A percentile compares a stretch with the other conserved stretches of the same genome.
Evolutionary conservation across 768 basidiomycete species (phyloP).

Genomic region (Clavulina sp.): DNA sequence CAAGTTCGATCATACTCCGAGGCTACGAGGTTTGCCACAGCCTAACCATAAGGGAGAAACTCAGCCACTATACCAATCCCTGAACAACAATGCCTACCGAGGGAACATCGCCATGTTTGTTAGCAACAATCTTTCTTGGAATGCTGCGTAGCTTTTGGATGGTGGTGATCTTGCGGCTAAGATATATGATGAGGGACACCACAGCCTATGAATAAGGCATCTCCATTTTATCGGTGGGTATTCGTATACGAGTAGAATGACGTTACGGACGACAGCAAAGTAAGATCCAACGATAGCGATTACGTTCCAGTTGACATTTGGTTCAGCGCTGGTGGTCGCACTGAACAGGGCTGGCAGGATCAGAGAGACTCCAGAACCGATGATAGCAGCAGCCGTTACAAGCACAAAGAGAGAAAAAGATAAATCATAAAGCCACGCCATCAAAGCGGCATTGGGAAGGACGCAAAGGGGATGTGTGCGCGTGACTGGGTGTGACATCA

Average conservation of each 20-base stretch:
- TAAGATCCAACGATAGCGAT: slow-evolving; percentile 10
- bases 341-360: slow-evolving; percentile 7
- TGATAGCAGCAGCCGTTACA: background rate
- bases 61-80: too few species aligned
- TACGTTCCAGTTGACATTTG: slow-evolving; percentile 11
- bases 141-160: slow-evolving; percentile 3
- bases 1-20: slow-evolving; percentile 10
- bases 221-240: background rate
- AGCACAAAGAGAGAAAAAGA: slow-evolving; percentile 3
- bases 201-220: slow-evolving; percentile 6
- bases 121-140: slow-evolving; percentile 8
- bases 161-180: slow-evolving; percentile 7
- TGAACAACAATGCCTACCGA: too few species aligned
- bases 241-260: background rate
- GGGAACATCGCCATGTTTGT: slow-evolving; percentile 10
- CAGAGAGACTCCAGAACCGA: slow-evolving; percentile 7
- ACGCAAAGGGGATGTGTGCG: too few species aligned
- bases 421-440: background rate
- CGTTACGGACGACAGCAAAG: slow-evolving; percentile 8
- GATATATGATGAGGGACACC: slow-evolving; percentile 3
- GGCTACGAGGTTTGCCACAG: slow-evolving; percentile 6
- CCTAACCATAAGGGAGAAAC: background rate
- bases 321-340: background rate
- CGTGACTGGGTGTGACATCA: too few species aligned
- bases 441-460: background rate